Evolutionary conservation across 2,329 filamentous ascomycete genomes (phyloP).

Genomic region (Clathrospora elynae): DNA sequence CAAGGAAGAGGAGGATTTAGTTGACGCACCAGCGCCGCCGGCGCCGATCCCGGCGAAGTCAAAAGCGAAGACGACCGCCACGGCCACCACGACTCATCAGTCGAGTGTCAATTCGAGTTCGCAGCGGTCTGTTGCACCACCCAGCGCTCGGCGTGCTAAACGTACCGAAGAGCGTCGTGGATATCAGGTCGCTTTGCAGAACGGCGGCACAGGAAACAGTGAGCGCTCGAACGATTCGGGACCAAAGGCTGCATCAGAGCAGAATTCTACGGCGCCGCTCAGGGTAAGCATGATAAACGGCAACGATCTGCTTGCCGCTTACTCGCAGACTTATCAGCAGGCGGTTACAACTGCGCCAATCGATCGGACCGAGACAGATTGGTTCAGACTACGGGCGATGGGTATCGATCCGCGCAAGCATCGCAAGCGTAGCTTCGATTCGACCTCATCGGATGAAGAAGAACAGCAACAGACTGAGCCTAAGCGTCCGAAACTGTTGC

Average conservation of each 20-base stretch:
- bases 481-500: slow-evolving; percentile 31
- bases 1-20: slow-evolving; percentile 8
- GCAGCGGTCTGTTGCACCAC: slow-evolving; percentile 21
- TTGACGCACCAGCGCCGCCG: slow-evolving; percentile 5
- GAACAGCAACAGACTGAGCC: slow-evolving; percentile 21
- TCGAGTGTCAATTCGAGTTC: slow-evolving; percentile 12
- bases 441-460: slow-evolving; percentile 30
- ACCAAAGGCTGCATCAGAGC: neutral
- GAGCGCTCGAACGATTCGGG: neutral
- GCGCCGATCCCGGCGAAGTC: neutral
- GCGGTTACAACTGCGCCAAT: slow-evolving; percentile 30
- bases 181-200: slow-evolving; percentile 2
- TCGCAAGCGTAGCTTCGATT: slow-evolving; percentile 41
- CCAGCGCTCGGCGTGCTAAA: slow-evolving; percentile 24
- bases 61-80: neutral
- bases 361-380: slow-evolving; percentile 56
- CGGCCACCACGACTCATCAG: slow-evolving; percentile 5
- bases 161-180: slow-evolving; percentile 26
- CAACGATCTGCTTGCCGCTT: slow-evolving; percentile 13
- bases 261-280: slow-evolving; percentile 6
- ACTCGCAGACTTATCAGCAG: slow-evolving; percentile 34
- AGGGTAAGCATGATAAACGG: slow-evolving; percentile 9
- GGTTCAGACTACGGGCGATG: slow-evolving; percentile 57
- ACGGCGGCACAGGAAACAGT: neutral
- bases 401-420: slow-evolving; percentile 50